Percentiles rank a stretch among this genome's conserved stretches.
Conservation (phyloP, 1,284 basidiomycete species). For the Ustilago vetiveriae region DNA sequence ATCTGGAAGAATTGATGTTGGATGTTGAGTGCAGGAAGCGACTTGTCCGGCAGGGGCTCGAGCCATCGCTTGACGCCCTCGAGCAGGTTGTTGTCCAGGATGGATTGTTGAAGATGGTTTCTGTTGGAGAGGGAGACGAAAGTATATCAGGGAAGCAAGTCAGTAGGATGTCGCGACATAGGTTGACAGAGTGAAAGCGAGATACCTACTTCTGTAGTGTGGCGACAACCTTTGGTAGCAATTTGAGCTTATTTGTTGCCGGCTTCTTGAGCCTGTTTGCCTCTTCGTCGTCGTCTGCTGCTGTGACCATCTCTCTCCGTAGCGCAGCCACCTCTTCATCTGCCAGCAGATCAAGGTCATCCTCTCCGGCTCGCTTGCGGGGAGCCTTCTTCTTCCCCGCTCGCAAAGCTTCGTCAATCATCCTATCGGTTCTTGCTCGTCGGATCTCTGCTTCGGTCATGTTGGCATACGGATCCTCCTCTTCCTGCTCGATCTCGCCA, state of each 20-base stretch:
- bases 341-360: conserved; percentile 80
- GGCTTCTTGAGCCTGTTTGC: conserved; percentile 85
- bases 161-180: too few species aligned
- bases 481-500: conserved; percentile 13
- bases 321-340: conserved; percentile 90
- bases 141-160: too few species aligned
- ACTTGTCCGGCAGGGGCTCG: conserved; percentile 90
- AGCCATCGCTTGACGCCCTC: conserved; percentile 91
- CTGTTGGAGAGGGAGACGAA: conserved; percentile 69
- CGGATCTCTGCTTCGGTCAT: conserved; percentile 50
- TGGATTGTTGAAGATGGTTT: conserved; percentile 85
- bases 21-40: conserved; percentile 93
- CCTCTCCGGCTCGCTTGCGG: conserved; percentile 49
- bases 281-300: conserved; percentile 84
- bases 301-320: conserved; percentile 83
- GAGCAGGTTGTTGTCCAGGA: conserved; percentile 92
- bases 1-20: conserved; percentile 89
- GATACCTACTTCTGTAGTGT: conserved; percentile 87
- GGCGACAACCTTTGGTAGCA: conserved; percentile 89
- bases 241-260: conserved; percentile 83
- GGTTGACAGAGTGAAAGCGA: not conserved
- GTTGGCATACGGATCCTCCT: conserved; percentile 35
- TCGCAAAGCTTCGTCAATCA: conserved; percentile 48
- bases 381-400: conserved; percentile 51
- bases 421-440: conserved; percentile 29